Percentiles rank a stretch among this genome's conserved stretches.
These are phyloP conservation scores for Emmonsiellopsis sp. DNA, from an alignment of 2,329 filamentous ascomycete species.

Conservation along the genomic window DNA sequence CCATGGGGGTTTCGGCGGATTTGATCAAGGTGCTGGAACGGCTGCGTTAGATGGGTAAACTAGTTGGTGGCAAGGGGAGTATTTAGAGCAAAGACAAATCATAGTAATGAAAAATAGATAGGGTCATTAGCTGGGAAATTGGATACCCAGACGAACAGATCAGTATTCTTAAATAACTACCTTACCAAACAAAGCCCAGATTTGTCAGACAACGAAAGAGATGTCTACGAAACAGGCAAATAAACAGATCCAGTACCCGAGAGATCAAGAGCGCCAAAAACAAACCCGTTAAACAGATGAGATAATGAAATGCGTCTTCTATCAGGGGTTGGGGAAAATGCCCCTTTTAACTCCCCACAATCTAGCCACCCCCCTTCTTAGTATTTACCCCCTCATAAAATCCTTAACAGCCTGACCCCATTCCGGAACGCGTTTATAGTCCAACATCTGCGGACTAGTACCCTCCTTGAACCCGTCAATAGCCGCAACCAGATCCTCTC, in stretches of 20 bases:
- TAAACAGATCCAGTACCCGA: no score
- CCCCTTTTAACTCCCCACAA: not conserved
- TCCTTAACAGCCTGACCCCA: conserved; percentile 49
- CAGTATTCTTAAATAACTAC: no score
- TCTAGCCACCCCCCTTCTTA: not conserved
- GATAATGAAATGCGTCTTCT: no score
- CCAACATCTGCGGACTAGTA: conserved; percentile 48
- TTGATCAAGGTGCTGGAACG: conserved; percentile 78
- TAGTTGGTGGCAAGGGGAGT: not conserved
- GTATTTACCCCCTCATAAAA: conserved; percentile 33
- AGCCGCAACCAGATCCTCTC: conserved; percentile 45
- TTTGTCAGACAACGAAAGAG: no score
- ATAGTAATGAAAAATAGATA: not conserved
- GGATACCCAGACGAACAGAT: no score
- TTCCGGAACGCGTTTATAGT: conserved; percentile 50
- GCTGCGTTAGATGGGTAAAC: conserved; percentile 41
- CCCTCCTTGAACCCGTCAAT: conserved; percentile 52
- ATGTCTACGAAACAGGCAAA: no score
- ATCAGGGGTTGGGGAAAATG: no score
- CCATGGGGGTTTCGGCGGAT: conserved; percentile 95
- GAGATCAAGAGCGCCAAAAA: no score
- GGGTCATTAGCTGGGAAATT: no score
- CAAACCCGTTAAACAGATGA: not conserved
- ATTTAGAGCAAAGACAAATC: not conserved
- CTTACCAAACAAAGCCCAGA: no score